phyloP scores from a whole-genome alignment of 192 early-diverging fungal genomes.

The Hyaloraphidium curvatum region DNA sequence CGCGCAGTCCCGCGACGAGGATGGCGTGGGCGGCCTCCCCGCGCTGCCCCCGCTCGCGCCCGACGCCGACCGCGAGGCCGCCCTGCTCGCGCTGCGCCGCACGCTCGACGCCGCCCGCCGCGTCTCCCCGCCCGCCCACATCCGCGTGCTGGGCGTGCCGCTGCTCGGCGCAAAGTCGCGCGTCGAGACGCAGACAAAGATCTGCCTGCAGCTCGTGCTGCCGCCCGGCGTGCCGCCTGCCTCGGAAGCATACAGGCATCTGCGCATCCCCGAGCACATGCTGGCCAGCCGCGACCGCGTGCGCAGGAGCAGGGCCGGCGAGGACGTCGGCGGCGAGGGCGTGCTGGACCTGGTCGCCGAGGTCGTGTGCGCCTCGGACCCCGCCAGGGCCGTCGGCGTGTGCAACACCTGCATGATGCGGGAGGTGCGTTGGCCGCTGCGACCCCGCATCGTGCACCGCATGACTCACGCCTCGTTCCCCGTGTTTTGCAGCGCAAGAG shows the following conservation, averaged over 20 bases:
- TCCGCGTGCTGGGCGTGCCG: slow-evolving; percentile 1
- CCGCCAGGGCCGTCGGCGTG: slow-evolving; percentile 49
- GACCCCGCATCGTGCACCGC: no score
- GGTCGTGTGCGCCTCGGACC: slow-evolving; percentile 71
- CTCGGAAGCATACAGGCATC: slow-evolving; percentile 25
- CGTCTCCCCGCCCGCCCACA: not conserved
- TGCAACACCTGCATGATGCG: slow-evolving; percentile 69
- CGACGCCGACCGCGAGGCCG: not conserved
- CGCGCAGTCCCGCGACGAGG: no score
- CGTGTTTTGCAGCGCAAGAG: not conserved
- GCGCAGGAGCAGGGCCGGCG: not conserved
- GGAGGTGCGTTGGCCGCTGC: slow-evolving; percentile 42
- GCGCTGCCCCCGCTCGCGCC: no score
- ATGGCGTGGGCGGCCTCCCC: no score
- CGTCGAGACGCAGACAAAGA: slow-evolving; percentile 88
- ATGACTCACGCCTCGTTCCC: no score
- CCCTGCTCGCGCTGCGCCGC: not conserved
- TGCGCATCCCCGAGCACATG: slow-evolving; percentile 63
- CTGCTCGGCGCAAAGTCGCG: slow-evolving; percentile 39
- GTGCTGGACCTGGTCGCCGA: slow-evolving; percentile 13
- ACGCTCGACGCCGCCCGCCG: not conserved
- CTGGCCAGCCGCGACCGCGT: slow-evolving; percentile 47
- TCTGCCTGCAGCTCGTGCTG: slow-evolving; percentile 58
- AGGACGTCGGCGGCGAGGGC: not conserved
- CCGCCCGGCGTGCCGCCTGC: not conserved